Base-by-base conservation (phyloP, 2,329 filamentous ascomycete species). In the Penicillium sp. region DNA sequence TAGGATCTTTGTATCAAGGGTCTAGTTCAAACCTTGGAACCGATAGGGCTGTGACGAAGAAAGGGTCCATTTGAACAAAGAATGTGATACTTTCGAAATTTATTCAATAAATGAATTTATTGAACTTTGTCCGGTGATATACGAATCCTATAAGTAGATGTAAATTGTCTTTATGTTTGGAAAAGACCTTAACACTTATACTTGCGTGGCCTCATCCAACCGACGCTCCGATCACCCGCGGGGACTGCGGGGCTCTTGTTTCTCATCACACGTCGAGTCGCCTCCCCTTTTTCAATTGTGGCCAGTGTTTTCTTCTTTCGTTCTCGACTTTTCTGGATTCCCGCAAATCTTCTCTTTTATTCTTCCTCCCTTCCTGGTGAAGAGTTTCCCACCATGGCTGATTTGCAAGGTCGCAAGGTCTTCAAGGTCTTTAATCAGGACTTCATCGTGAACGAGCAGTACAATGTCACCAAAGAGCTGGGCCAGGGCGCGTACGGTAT, bases 341-440 rank as follows among this genome's bases (percentile, higher is more conserved):
- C 48, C 29, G 31, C 47, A 37, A 37, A 29, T 55, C 18, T 49
- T 33, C 29, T 47, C 49, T 46, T 50, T 27, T 23, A 37, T 49
- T 33, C 43, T 31, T 57, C 23, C 33, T 46, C 37, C 50, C 41
- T 20, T 41, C 37, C 46, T 43, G 18, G 18, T 22, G 37, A n/a
- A 40, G 37, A 40, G 12, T 40, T 41, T 35, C 50, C 55, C 60
- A 58, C 54, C 69, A 87, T 87, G 84, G 75, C 80, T 63, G 83
- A 86, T 67, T 75, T 86, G 58, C 77, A 80, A 61, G 86, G 86
- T 72, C 88, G 92, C 78, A 97, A 96, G 84, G 85, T 93, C 77
- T 97, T 96, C 84, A 96, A 96, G 87, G 92, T 99, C 75, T 99
- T 99, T 81, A 97, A 97, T 82, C 94, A 99, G 74, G 94, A 99